Base-by-base conservation (phyloP, 305 asterid species). In the Fraxinus platypoda region DNA sequence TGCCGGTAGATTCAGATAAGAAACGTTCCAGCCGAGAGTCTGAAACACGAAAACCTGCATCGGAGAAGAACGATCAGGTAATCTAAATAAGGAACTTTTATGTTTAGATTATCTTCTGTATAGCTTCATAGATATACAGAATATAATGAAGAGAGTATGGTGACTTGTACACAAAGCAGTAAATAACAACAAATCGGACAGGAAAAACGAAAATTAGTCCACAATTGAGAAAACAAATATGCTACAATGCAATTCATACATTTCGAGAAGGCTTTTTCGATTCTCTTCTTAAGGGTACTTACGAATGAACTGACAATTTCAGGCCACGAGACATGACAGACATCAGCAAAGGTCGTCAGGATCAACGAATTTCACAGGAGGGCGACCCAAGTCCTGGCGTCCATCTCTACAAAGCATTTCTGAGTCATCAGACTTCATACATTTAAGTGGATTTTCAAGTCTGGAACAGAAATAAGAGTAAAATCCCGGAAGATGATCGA, bases 331-430 rank as follows among this genome's bases (percentile, higher is more conserved):
- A 81, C 80, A 84, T 11, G 93, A 92, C 35, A 87, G 89, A 76
- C 85, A 86, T 0, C 86, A 84, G 25, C 92, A 85, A 78, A 86
- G 92, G 83, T 12, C 11, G 19, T 79, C 87, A 26, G 90, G 91
- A 80, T 82, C 89, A 57, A 82, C 88, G 30, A 90, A 78, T 57
- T 52, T 78, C 2, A 72, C 77, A 1, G 81, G 81, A n/a, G 86
- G 89, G 66, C 87, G 90, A 85, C 77, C 89, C 8, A 94, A 91
- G 85, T 81, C 92, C 54, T 95, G 99, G 99, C 90, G 93, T 78
- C 99, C 99, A 2, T 87, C 97, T 59, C 84, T 95, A 83, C 92
- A 91, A 80, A 94, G 99, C 88, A 95, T 95, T 78, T 91, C 97
- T 0, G 99, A 95, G 89, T 86, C 19, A 70, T 57, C 77, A 66